A percentile compares a stretch with the other conserved stretches of the same genome.
Evolutionary conservation across 306 rosid species (phyloP).

Genomic region (Psophocarpus tetragonolobus): DNA sequence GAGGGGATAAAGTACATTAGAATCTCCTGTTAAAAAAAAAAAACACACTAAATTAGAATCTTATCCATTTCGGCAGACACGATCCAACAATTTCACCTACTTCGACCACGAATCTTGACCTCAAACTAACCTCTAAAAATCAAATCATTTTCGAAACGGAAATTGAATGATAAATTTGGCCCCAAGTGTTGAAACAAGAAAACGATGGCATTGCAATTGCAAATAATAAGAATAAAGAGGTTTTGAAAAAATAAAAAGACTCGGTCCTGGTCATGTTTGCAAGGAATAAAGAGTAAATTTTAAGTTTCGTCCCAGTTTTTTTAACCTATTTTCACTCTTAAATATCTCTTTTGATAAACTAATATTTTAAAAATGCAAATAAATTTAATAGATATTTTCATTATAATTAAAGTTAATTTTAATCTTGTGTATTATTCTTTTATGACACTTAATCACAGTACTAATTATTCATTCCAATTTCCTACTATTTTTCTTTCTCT

Average conservation of each 20-base stretch:
- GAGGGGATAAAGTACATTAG: fast-evolving
- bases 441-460: too few species aligned
- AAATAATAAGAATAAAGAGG: not conserved
- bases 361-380: too few species aligned
- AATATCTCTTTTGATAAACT: too few species aligned
- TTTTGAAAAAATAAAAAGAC: not conserved
- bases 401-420: too few species aligned
- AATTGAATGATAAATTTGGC: not conserved
- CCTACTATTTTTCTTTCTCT: too few species aligned
- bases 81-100: not conserved
- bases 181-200: not conserved
- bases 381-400: too few species aligned
- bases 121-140: not conserved
- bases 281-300: not conserved
- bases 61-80: not conserved
- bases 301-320: not conserved
- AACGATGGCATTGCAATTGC: not conserved
- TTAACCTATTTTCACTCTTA: too few species aligned
- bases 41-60: not conserved
- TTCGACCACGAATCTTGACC: not conserved
- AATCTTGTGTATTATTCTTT: too few species aligned
- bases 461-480: too few species aligned
- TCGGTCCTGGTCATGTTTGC: not conserved
- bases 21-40: too few species aligned
- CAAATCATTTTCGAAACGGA: not conserved